phyloP scores from a whole-genome alignment of 345 rosid species.

The Gossypium longicalyx region DNA sequence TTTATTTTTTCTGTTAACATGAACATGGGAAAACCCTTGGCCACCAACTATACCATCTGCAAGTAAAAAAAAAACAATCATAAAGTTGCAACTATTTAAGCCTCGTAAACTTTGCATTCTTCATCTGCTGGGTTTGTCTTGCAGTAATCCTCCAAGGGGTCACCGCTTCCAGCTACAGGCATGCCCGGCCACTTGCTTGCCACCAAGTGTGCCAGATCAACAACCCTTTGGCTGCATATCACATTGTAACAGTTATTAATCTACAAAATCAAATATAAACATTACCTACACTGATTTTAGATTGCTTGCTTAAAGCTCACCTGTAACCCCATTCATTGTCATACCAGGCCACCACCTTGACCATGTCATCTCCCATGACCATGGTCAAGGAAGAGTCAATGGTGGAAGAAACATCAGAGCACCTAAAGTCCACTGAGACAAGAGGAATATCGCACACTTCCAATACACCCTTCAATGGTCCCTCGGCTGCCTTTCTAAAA shows the following conservation, averaged over 20 bases:
- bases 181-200: conserved; percentile 83
- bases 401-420: conserved; percentile 87
- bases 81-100: conserved; percentile 18
- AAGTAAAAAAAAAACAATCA: too few relatives aligned
- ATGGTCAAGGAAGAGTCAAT: conserved; percentile 89
- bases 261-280: background rate
- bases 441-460: conserved; percentile 85
- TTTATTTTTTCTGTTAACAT: conserved; percentile 6
- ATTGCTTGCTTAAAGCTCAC: conserved; percentile 28
- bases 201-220: conserved; percentile 91
- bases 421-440: conserved; percentile 86
- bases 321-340: conserved; percentile 99
- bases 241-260: too few relatives aligned
- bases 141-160: conserved; percentile 94
- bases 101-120: conserved; percentile 95
- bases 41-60: background rate
- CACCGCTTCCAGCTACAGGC: conserved; percentile 60
- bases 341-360: conserved; percentile 97
- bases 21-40: background rate
- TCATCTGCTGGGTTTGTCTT: conserved; percentile 75
- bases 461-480: conserved; percentile 79
- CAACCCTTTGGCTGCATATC: conserved; percentile 83
- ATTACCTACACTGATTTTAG: background rate
- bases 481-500: conserved; percentile 82
- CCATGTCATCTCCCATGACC: conserved; percentile 99